A percentile compares a stretch with the other conserved stretches of the same genome.
Evolutionary conservation across 345 rosid species (phyloP).

Genomic region (Geranium rotundifolium): DNA sequence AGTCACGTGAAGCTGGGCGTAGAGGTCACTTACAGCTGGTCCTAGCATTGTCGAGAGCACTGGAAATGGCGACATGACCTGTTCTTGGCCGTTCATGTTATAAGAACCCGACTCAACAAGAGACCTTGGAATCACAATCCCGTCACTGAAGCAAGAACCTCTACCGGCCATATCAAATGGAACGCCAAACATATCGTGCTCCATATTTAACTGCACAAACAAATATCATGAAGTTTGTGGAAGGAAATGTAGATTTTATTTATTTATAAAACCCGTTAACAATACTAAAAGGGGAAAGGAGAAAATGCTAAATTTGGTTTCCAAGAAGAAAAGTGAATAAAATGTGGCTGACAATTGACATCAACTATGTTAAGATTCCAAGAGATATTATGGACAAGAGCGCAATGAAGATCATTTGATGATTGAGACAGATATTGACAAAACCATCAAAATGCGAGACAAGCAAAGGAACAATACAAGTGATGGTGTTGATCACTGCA

Average conservation of each 20-base stretch:
- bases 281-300: neutral
- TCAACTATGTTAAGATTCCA: neutral
- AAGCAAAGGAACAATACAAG: neutral
- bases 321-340: neutral
- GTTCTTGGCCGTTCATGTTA: conserved; percentile 21
- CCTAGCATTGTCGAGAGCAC: conserved; percentile 25
- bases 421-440: neutral
- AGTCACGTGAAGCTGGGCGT: conserved; percentile 9
- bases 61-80: conserved; percentile 15
- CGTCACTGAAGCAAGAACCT: conserved; percentile 22
- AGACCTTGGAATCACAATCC: conserved; percentile 15
- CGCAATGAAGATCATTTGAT: neutral
- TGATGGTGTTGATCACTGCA: neutral
- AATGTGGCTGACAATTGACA: neutral
- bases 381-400: neutral
- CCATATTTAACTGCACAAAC: conserved; percentile 18
- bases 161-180: conserved; percentile 23
- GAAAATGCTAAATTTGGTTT: neutral
- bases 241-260: neutral
- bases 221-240: neutral
- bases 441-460: neutral
- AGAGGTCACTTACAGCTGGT: conserved; percentile 12
- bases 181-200: conserved; percentile 34
- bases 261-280: neutral
- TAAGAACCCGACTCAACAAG: conserved; percentile 19